phyloP scores from a whole-genome alignment of 2,329 filamentous ascomycete species.

The Aspergillus brunneoviolaceus region DNA sequence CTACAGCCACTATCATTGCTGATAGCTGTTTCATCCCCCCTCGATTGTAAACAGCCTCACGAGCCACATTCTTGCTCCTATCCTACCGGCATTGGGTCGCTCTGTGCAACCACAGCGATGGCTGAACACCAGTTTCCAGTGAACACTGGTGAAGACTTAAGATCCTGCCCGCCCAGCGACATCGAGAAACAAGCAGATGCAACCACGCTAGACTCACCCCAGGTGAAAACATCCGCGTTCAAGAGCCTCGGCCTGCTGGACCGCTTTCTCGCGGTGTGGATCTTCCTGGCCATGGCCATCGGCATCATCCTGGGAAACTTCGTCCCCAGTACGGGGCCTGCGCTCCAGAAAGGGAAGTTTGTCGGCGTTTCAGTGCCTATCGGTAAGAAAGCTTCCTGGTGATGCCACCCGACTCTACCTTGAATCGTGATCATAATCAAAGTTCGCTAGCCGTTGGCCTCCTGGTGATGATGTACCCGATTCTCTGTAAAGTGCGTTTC shows the following conservation, averaged over 20 bases:
- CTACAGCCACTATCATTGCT: too few relatives aligned
- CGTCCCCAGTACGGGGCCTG: conserved; percentile 59
- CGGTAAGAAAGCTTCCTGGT: too few relatives aligned
- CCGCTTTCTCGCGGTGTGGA: conserved; percentile 57
- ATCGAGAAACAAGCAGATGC: not conserved
- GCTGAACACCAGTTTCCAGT: not conserved
- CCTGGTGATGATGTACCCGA: conserved; percentile 92
- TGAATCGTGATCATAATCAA: too few relatives aligned
- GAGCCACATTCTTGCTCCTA: too few relatives aligned
- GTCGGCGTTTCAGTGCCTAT: conserved; percentile 68
- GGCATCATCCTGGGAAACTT: conserved; percentile 76
- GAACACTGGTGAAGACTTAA: not conserved
- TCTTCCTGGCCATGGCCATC: conserved; percentile 72
- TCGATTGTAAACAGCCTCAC: too few relatives aligned
- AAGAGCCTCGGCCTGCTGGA: conserved; percentile 21
- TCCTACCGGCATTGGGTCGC: too few relatives aligned
- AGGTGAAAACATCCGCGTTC: conserved; percentile 14
- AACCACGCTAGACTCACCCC: not conserved
- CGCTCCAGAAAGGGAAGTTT: conserved; percentile 68
- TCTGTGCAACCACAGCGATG: not conserved
- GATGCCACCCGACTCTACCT: too few relatives aligned
- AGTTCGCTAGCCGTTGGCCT: conserved; percentile 70
- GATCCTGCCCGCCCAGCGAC: not conserved
- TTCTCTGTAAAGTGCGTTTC: conserved; percentile 80
- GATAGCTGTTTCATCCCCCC: too few relatives aligned